Base-by-base conservation (phyloP, 768 basidiomycete genomes). In the Leucosporidium creatinivorum region DNA sequence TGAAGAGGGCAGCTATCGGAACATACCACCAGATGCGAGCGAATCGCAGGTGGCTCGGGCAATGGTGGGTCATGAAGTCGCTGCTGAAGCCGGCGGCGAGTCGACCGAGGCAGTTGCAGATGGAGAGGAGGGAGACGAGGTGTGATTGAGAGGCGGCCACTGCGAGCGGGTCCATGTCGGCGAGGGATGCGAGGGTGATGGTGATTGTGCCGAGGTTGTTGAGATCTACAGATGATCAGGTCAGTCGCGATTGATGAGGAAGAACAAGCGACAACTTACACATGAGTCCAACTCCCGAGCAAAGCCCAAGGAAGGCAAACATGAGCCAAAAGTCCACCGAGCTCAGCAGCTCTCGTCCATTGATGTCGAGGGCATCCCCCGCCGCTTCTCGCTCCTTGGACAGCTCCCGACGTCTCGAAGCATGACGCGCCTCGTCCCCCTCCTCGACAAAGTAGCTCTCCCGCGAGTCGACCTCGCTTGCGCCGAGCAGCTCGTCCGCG, bases 101-200 rank as follows among this genome's bases (percentile, higher is more conserved):
- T 3, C 72, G 55, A 0, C 72, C 72, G 17, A 59, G 51, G 60
- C 66, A 67, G 66, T 73, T 73, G 57, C 55, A 55, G 31, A 73
- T 28, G 19, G 63, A 65, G 12, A 73, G 61, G 23, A 73, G 63
- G 10, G 68, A 67, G 19, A 73, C 72, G 61, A 73, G 65, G 44
- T 55, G 33, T 1, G 66, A 57, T 33, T 73, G 72, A 30, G 44
- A 19, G 7, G 6, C n/a, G 19, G 61, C 66, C 18, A 69, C 63
- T 3, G 39, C 7, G 25, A 12, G n/a, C 1, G 19, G 66, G 51
- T 47, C 59, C 44, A 12, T 48, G 57, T 7, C 30, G 28, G 25
- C 39, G 44, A 7, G 70, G 49, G 28, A 69, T 67, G 15, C 72
- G 61, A 73, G 33, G 63, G 69, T 73, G 72, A 69, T 73, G 68